These are phyloP conservation scores for Medicago ruthenica DNA, from an alignment of 306 rosid species.

Conservation along the genomic window DNA sequence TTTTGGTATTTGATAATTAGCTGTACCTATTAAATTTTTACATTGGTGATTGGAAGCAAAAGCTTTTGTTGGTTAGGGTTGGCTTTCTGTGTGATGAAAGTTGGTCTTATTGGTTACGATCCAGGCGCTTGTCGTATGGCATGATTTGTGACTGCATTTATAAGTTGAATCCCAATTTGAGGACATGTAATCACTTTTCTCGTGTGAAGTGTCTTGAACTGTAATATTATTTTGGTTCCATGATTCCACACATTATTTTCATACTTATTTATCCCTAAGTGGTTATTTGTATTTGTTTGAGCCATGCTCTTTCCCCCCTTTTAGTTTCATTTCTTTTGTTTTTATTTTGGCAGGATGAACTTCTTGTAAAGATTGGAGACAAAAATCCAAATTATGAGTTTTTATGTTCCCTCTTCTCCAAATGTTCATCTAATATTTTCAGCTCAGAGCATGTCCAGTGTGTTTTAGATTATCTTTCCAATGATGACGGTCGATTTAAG, in stretches of 20 bases:
- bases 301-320: conserved; percentile 10
- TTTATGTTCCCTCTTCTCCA: conserved; percentile 66
- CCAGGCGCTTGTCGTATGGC: conserved; percentile 22
- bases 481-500: conserved; percentile 46
- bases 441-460: conserved; percentile 69
- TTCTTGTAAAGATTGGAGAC: conserved; percentile 66
- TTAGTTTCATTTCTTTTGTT: conserved; percentile 17
- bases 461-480: conserved; percentile 61
- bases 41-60: conserved; percentile 17
- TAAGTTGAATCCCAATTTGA: conserved; percentile 1
- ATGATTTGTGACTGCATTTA: conserved; percentile 33
- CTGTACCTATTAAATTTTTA: conserved; percentile 16
- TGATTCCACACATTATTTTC: conserved; percentile 20
- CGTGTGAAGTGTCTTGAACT: conserved; percentile 24
- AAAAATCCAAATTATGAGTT: conserved; percentile 67
- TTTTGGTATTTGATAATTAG: conserved; percentile 18
- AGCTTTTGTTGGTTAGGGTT: neutral
- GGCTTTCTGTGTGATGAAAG: conserved; percentile 19
- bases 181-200: neutral
- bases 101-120: conserved; percentile 34
- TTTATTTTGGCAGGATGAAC: conserved; percentile 60
- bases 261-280: conserved; percentile 19
- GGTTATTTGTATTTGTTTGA: conserved; percentile 28
- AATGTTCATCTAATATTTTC: conserved; percentile 83
- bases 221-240: conserved; percentile 21